phyloP scores from a whole-genome alignment of 2,329 filamentous ascomycete genomes.

The Neurospora sp. region DNA sequence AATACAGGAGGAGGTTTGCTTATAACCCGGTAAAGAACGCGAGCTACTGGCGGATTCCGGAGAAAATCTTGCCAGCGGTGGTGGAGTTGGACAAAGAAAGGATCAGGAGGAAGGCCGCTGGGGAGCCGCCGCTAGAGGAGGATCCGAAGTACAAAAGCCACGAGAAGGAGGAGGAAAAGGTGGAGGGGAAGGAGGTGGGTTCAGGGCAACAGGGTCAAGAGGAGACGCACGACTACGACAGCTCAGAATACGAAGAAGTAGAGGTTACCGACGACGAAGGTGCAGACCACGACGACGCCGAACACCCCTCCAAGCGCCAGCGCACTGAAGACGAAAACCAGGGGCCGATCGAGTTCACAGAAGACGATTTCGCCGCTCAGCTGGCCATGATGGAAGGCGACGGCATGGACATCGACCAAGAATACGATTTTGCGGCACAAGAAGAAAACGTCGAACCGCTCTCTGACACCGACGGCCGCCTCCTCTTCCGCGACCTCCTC shows the following conservation, averaged over 20 bases:
- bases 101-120: slow-evolving; percentile 46
- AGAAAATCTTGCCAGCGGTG: slow-evolving; percentile 73
- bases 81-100: slow-evolving; percentile 61
- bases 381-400: slow-evolving; percentile 75
- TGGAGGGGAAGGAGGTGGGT: slow-evolving; percentile 17
- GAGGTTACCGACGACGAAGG: slow-evolving; percentile 56
- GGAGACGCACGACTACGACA: slow-evolving; percentile 39
- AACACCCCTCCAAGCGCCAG: slow-evolving; percentile 39
- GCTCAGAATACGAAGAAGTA: slow-evolving; percentile 68
- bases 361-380: slow-evolving; percentile 90
- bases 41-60: slow-evolving; percentile 92
- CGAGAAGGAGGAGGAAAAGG: slow-evolving; percentile 23
- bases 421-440: slow-evolving; percentile 34
- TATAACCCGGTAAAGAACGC: slow-evolving; percentile 79
- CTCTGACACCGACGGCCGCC: slow-evolving; percentile 64
- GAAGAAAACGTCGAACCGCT: slow-evolving; percentile 64
- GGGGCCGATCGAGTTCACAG: slow-evolving; percentile 67
- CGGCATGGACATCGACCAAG: slow-evolving; percentile 53
- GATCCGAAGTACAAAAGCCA: slow-evolving; percentile 10
- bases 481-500: slow-evolving; percentile 76
- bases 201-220: slow-evolving; percentile 9
- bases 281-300: slow-evolving; percentile 41
- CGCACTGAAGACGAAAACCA: slow-evolving; percentile 32
- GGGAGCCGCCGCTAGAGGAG: slow-evolving; percentile 6
- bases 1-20: slow-evolving; percentile 78